A percentile compares a stretch with the other conserved stretches of the same genome.
phyloP scores from a whole-genome alignment of 257 asterid species.

The Linderniella brevidens region DNA sequence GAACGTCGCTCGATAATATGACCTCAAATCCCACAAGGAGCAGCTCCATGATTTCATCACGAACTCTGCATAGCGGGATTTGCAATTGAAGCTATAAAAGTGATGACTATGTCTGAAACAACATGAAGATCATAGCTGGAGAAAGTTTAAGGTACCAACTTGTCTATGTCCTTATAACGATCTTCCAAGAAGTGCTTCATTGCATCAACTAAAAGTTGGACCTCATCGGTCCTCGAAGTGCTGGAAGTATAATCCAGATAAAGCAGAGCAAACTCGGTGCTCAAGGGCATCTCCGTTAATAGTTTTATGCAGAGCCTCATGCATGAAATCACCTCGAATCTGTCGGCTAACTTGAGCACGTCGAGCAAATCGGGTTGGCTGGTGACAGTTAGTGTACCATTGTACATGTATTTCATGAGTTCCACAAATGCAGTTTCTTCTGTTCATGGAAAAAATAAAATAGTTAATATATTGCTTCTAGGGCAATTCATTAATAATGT shows the following conservation, averaged over 20 bases:
- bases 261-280: conserved; percentile 73
- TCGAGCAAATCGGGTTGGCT: conserved; percentile 73
- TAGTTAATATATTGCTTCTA: not conserved
- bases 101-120: no score
- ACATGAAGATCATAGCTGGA: no score
- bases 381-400: conserved; percentile 48
- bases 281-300: conserved; percentile 69
- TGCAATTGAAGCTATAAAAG: not conserved
- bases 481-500: not conserved
- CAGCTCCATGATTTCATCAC: conserved; percentile 65
- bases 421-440: conserved; percentile 96
- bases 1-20: conserved; percentile 62
- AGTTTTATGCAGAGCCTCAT: conserved; percentile 84
- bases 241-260: conserved; percentile 85
- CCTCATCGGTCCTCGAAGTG: conserved; percentile 77
- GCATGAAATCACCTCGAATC: conserved; percentile 91
- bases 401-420: conserved; percentile 87
- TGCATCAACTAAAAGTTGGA: conserved; percentile 77
- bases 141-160: conserved; percentile 26
- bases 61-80: conserved; percentile 27
- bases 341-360: conserved; percentile 91
- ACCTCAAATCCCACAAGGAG: conserved; percentile 88
- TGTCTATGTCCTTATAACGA: conserved; percentile 67
- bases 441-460: conserved; percentile 25
- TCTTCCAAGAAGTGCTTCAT: conserved; percentile 66